Evolutionary conservation across 176 grass and related monocot species (phyloP).

Genomic region (Bothriochloa decipiens): DNA sequence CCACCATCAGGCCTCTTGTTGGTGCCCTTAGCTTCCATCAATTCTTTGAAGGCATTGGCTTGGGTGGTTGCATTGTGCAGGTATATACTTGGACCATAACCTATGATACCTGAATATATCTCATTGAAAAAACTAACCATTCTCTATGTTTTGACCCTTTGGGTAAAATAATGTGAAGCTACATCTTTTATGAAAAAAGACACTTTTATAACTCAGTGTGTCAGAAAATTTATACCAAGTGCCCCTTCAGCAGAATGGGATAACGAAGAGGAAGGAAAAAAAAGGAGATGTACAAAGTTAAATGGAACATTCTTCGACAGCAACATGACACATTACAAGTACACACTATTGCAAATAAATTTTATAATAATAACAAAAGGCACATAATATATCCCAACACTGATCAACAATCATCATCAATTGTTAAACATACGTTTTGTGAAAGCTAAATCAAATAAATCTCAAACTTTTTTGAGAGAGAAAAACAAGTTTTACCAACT

Average conservation of each 20-base stretch:
- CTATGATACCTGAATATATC: conserved; percentile 20
- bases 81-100: conserved; percentile 36
- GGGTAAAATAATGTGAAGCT: background rate
- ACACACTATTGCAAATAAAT: background rate
- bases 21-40: conserved; percentile 98
- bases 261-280: background rate
- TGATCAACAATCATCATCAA: conserved; percentile 10
- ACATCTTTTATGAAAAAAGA: background rate
- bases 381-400: conserved; percentile 15
- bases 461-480: background rate
- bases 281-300: conserved; percentile 26
- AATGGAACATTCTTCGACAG: background rate
- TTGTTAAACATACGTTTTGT: background rate
- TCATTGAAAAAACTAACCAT: conserved; percentile 15
- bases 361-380: background rate
- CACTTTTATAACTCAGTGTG: conserved; percentile 1
- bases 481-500: background rate
- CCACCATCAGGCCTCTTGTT: conserved; percentile 86
- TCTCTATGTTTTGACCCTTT: conserved; percentile 12
- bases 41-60: conserved; percentile 97
- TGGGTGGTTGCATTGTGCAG: conserved; percentile 96
- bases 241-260: background rate
- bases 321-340: conserved; percentile 7
- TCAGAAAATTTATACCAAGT: conserved; percentile 2
- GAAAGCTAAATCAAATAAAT: conserved; percentile 9